These are phyloP conservation scores for Thuidium tamariscinum DNA, from an alignment of 225 moss, liverwort and hornwort species.

Conservation along the genomic window DNA sequence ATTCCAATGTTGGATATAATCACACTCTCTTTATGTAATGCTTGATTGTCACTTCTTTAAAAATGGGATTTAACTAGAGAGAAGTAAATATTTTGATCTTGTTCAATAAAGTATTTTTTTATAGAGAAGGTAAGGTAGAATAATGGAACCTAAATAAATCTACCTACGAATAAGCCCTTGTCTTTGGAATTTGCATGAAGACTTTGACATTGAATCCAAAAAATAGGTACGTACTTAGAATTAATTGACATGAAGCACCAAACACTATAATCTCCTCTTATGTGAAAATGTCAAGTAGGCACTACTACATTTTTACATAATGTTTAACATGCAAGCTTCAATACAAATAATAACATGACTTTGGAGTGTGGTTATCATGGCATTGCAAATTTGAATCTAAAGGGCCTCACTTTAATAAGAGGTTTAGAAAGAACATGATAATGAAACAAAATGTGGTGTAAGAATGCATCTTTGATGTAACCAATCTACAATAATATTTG, in stretches of 20 bases:
- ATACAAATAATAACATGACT: background rate
- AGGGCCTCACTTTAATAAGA: background rate
- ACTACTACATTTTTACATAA: no score
- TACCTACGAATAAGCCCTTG: background rate
- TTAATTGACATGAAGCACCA: no score
- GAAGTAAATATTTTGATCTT: background rate
- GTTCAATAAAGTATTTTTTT: background rate
- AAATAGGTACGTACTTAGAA: no score
- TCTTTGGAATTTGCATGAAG: no score
- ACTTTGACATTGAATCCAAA: no score
- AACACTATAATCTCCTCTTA: no score
- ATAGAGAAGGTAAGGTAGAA: background rate
- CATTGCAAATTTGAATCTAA: background rate
- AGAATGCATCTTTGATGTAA: background rate
- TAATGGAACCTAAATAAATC: background rate
- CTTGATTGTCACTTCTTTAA: background rate
- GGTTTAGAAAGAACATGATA: background rate
- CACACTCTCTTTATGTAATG: background rate
- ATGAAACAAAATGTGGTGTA: background rate
- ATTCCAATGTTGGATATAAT: background rate
- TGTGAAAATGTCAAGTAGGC: no score
- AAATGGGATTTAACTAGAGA: background rate
- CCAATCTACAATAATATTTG: background rate
- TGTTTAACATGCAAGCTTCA: no score
- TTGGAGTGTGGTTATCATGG: background rate